phyloP scores from a whole-genome alignment of 2,329 filamentous ascomycete genomes.

The Anthostomella pinea region DNA sequence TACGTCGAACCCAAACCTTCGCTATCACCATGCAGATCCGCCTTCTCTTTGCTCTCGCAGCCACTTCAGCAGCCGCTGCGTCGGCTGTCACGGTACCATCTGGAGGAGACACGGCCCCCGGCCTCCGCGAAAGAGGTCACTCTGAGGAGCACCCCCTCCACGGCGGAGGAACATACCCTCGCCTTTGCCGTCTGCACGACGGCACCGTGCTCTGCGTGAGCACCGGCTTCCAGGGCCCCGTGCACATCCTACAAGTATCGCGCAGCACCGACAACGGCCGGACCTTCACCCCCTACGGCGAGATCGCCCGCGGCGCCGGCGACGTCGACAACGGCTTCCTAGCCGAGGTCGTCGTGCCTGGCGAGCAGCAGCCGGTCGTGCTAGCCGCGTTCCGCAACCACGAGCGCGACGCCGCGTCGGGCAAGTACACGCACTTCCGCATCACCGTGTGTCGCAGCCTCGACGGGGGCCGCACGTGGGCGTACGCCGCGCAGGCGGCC shows the following conservation, averaged over 20 bases:
- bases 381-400: slow-evolving; percentile 50
- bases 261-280: slow-evolving; percentile 42
- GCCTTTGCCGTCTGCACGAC: slow-evolving; percentile 42
- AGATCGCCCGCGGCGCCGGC: slow-evolving; percentile 40
- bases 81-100: no score
- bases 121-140: no score
- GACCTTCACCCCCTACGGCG: slow-evolving; percentile 39
- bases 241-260: slow-evolving; percentile 40
- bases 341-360: slow-evolving; percentile 35
- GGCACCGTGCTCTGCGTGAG: slow-evolving; percentile 45
- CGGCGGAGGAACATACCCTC: slow-evolving; percentile 44
- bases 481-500: slow-evolving; percentile 41
- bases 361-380: slow-evolving; percentile 7
- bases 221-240: slow-evolving; percentile 37
- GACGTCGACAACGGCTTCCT: slow-evolving; percentile 48
- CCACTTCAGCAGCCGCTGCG: no score
- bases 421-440: slow-evolving; percentile 39
- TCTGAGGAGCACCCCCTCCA: slow-evolving; percentile 44
- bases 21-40: no score
- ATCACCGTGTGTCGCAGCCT: slow-evolving; percentile 47
- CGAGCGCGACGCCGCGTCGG: slow-evolving; percentile 33
- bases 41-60: no score
- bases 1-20: no score
- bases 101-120: no score
- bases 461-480: slow-evolving; percentile 43